These are phyloP conservation scores for Aaosphaeria pasadenensis DNA, from an alignment of 2,329 filamentous ascomycete genomes.

Conservation along the genomic window DNA sequence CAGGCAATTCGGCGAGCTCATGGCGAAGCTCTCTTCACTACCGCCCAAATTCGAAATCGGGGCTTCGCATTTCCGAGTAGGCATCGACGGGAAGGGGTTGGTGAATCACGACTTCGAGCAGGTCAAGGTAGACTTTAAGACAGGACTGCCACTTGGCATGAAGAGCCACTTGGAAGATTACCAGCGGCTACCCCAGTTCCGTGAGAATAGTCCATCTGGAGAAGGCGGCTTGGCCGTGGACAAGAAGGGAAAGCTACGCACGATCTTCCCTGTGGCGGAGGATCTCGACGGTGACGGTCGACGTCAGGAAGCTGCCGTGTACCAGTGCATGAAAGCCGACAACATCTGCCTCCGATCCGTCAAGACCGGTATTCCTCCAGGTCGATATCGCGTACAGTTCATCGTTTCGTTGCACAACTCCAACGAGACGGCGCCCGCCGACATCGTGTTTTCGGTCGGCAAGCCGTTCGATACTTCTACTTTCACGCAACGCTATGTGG, in stretches of 20 bases:
- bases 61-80: slow-evolving; percentile 29
- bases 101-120: slow-evolving; percentile 28
- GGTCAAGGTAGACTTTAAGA: slow-evolving; percentile 38
- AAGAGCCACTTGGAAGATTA: slow-evolving; percentile 16
- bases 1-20: slow-evolving; percentile 28
- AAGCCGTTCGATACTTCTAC: slow-evolving; percentile 32
- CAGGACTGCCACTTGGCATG: slow-evolving; percentile 28
- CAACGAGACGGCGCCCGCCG: slow-evolving; percentile 16
- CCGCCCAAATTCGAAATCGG: slow-evolving; percentile 35
- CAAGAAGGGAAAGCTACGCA: slow-evolving; percentile 20
- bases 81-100: slow-evolving; percentile 28
- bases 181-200: slow-evolving; percentile 18
- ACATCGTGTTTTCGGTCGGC: slow-evolving; percentile 37
- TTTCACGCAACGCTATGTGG: slow-evolving; percentile 32
- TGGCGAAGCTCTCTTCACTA: slow-evolving; percentile 35
- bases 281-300: slow-evolving; percentile 36
- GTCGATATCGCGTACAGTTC: slow-evolving; percentile 35
- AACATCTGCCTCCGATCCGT: slow-evolving; percentile 35
- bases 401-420: slow-evolving; percentile 29
- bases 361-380: slow-evolving; percentile 37
- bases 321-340: slow-evolving; percentile 28
- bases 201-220: slow-evolving; percentile 25
- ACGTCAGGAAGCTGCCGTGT: slow-evolving; percentile 33
- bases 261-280: slow-evolving; percentile 32
- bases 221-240: slow-evolving; percentile 29